Evolutionary conservation across 2,329 filamentous ascomycete genomes (phyloP), one percentile per base, ranked within the genome.

Genomic region (Beauveria pseudobassiana): DNA sequence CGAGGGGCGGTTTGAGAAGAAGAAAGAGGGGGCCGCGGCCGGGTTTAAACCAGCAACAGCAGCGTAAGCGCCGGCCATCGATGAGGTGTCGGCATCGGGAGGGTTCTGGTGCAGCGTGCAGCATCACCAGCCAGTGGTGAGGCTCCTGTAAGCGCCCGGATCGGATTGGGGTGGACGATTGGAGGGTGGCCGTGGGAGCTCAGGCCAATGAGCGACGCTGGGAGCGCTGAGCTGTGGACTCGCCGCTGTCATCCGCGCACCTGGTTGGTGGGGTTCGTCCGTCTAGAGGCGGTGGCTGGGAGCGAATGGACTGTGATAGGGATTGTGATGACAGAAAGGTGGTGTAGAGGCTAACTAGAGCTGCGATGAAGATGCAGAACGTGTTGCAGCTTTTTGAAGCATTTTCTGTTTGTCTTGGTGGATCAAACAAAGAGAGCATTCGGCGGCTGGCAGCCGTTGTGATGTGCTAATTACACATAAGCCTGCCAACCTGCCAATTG

Each of bases 101-200:
- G 59, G 59, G 59, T 49, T 49, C 22, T 49, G 38, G 9, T 56
- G 51, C 43, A 6, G 30, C 22, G 16, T 34, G 43, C 58, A 45
- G 10, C 50, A 61, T 54, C 26, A 18, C 43, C 43, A 54, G 58
- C 49, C 49, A 55, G 43, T 62, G 42, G 45, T 62, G 59, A 62
- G 7, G 51, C 45, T 62, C 24, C 59, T 62, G 51, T 62, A 62
- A 62, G 59, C 59, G 59, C 59, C 59, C 52, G 22, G 52, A 62
- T 62, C 52, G 52, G 52, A 34, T 24, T 40, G 45, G 59, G 45
- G 52, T 22, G 52, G 51, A 16, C 52, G 59, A 62, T 62, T 62
- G 59, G 59, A 56, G 51, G 52, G 28, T 50, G 45, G 30, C 30
- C 20, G 45, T 56, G 38, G 5, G 18, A 22, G 52, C 22, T 18